phyloP scores from a whole-genome alignment of 345 rosid species.

The Populus euphratica region DNA sequence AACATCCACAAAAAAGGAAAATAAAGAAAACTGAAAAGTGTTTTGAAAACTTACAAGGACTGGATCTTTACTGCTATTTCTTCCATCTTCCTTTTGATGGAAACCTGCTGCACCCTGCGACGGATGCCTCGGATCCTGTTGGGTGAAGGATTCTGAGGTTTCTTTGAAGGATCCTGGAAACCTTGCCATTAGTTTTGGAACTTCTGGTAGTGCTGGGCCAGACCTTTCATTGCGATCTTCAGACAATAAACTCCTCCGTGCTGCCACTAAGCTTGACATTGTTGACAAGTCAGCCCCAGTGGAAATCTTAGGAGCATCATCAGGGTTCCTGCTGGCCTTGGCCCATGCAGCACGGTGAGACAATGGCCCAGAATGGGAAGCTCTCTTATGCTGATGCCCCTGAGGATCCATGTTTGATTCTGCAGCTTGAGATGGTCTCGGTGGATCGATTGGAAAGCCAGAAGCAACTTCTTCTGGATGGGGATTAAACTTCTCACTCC shows the following conservation, averaged over 20 bases:
- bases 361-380: slow-evolving; percentile 91
- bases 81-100: slow-evolving; percentile 56
- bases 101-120: slow-evolving; percentile 35
- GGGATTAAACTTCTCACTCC: slow-evolving; percentile 96
- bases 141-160: slow-evolving; percentile 53
- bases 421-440: slow-evolving; percentile 71
- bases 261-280: slow-evolving; percentile 49
- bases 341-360: slow-evolving; percentile 75
- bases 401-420: slow-evolving; percentile 59
- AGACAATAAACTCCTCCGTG: slow-evolving; percentile 56
- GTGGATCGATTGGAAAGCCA: slow-evolving; percentile 97
- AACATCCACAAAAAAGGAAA: not conserved
- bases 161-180: slow-evolving; percentile 95
- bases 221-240: slow-evolving; percentile 53
- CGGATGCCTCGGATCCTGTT: slow-evolving; percentile 53
- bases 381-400: slow-evolving; percentile 70
- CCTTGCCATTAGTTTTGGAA: slow-evolving; percentile 59
- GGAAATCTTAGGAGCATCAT: slow-evolving; percentile 61
- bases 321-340: slow-evolving; percentile 57
- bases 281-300: slow-evolving; percentile 54
- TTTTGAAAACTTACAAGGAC: slow-evolving; percentile 56
- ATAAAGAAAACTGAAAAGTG: not conserved
- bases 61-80: slow-evolving; percentile 61
- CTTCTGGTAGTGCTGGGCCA: slow-evolving; percentile 47
- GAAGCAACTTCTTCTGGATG: slow-evolving; percentile 97